Evolutionary conservation across 768 basidiomycete species (phyloP).

Genomic region (Leucocoprinus sp.): DNA sequence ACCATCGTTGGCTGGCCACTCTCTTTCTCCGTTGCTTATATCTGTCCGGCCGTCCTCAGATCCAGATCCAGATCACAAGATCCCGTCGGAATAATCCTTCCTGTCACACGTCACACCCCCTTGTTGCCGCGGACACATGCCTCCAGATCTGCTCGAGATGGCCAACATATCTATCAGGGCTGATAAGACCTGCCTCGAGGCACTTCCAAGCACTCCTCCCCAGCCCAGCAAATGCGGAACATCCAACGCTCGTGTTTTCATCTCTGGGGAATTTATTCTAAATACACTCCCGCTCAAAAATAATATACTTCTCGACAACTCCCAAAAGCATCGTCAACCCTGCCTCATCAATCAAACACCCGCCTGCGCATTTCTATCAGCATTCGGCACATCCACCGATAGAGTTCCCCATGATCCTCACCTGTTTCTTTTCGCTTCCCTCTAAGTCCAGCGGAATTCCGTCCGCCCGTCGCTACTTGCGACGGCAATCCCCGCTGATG

Average conservation of each 20-base stretch:
- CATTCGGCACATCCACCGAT: neutral
- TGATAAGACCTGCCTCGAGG: conserved; percentile 11
- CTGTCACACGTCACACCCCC: conserved; percentile 11
- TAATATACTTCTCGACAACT: conserved; percentile 28
- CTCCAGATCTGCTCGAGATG: conserved; percentile 6
- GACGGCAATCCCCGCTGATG: no score
- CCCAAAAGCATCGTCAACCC: conserved; percentile 31
- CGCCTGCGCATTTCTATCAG: neutral
- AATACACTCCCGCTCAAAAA: conserved; percentile 5
- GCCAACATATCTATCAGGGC: no score
- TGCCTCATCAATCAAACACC: conserved; percentile 25
- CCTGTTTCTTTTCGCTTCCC: neutral
- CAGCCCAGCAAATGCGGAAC: conserved; percentile 1
- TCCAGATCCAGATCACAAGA: conserved; percentile 8
- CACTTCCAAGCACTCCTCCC: neutral
- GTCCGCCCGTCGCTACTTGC: no score
- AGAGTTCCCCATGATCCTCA: neutral
- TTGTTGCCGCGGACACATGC: conserved; percentile 12
- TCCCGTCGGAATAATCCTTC: conserved; percentile 7
- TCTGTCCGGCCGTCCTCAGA: conserved; percentile 3
- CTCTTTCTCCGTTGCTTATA: no score
- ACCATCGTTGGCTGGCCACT: no score
- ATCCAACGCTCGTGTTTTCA: conserved; percentile 6
- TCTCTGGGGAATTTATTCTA: conserved; percentile 1
- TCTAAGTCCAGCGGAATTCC: no score